Base-by-base conservation (phyloP, 306 rosid genomes). In the Arachis hypogaea region DNA sequence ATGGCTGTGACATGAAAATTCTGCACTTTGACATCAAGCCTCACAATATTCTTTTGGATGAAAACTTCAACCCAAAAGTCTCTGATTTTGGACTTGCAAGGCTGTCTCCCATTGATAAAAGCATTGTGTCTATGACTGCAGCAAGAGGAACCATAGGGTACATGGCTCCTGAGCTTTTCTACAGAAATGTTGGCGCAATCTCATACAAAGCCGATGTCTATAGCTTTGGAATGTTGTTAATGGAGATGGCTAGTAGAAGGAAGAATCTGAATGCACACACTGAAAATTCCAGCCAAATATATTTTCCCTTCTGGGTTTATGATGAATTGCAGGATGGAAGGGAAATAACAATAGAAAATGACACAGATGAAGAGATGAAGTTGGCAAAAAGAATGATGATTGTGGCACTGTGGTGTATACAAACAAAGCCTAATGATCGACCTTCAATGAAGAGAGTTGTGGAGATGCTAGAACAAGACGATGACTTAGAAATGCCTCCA, bases 21-120 rank as follows among this genome's bases (percentile, higher is more conserved):
- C 28, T 81, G 0, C 82, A 77, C 67, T 77, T 77, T 33, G 81
- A 81, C 51, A 76, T 81, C 66, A 81, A 81, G 78, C 78, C 78
- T 11, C 78, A 74, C 44, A 74, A 74, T 63, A 74, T 74, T 40
- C 78, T 74, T 74, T 71, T 74, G 41, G 78, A 74, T 52, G 78
- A 74, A 5, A 74, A 74, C 11, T 74, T 74, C 47, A 44, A 9
- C 3, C 75, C 81, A 5, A 76, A 81, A 40, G 78, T 77, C 12
- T 81, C 82, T 4, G 82, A 77, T 59, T 81, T 77, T 68, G 82
- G 82, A 11, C 79, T 81, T 29, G 82, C 79, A 7, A 81, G 68
- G 7, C 66, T 81, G 1, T 72, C 56, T 6, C 75, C 79, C 4
- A 10, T 5, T 2, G 72, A 77, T 60, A 28, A 63, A 0, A 71